These are phyloP conservation scores for Puccinia horiana DNA, from an alignment of 1,284 basidiomycete species.

Conservation along the genomic window DNA sequence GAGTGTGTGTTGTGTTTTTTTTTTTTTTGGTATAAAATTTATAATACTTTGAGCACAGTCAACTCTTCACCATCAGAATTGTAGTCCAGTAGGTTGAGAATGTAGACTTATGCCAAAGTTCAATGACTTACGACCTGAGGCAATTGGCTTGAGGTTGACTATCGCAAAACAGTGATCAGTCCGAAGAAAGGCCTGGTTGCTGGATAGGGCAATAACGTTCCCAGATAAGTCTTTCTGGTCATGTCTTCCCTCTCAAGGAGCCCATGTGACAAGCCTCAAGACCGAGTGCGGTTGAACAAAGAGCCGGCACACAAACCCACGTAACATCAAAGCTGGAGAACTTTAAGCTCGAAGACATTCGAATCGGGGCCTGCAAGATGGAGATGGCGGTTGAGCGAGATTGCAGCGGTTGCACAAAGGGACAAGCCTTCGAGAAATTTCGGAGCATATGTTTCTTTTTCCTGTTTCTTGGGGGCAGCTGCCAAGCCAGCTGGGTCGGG, in stretches of 20 bases:
- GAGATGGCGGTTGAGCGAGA: neutral
- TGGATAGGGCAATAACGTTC: neutral
- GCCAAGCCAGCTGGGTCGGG: no score
- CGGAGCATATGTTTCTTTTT: no score
- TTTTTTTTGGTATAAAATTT: neutral
- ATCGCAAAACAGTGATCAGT: constrained; percentile 48
- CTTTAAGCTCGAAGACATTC: constrained; percentile 31
- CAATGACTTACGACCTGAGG: constrained; percentile 53
- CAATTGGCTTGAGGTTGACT: constrained; percentile 58
- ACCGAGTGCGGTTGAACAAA: neutral
- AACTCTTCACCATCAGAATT: neutral
- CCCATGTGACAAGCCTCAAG: neutral
- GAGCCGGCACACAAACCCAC: neutral
- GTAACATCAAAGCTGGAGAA: constrained; percentile 45
- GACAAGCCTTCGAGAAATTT: neutral
- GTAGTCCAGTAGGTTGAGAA: neutral
- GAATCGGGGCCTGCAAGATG: neutral
- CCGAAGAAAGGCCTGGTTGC: constrained; percentile 34
- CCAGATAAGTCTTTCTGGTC: neutral
- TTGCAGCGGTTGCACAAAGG: neutral
- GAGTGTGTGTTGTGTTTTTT: neutral
- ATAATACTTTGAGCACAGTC: neutral
- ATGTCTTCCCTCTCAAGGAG: neutral
- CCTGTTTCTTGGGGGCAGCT: no score
- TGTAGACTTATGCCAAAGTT: neutral